These are phyloP conservation scores for Millerozyma miso DNA, from an alignment of 805 yeast species.

Conservation along the genomic window DNA sequence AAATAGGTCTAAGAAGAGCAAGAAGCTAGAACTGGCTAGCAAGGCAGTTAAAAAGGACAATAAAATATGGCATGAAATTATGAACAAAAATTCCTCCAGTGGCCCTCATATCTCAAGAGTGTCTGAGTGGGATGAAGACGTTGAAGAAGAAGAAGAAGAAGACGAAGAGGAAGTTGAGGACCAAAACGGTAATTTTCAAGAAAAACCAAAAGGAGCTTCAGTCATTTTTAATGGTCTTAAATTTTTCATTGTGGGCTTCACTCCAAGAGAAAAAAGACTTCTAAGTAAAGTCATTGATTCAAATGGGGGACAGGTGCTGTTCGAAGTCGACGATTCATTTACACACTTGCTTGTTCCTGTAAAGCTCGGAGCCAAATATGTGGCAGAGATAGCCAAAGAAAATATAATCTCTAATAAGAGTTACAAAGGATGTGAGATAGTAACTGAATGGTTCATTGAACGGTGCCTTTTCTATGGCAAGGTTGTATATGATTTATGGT, in stretches of 20 bases:
- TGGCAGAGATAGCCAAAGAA: not conserved
- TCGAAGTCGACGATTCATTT: constrained; percentile 17
- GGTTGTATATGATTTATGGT: constrained; percentile 58
- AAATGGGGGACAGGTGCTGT: constrained; percentile 30
- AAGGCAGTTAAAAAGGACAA: constrained; percentile 16
- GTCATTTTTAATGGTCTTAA: constrained; percentile 37
- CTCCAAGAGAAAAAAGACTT: constrained; percentile 29
- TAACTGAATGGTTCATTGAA: constrained; percentile 82
- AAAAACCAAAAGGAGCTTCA: constrained; percentile 5
- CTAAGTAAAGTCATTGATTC: constrained; percentile 41
- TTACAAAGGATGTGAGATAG: constrained; percentile 21
- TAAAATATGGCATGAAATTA: constrained; percentile 43
- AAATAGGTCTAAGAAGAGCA: constrained; percentile 6
- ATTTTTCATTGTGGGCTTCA: constrained; percentile 44
- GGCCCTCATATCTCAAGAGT: constrained; percentile 11
- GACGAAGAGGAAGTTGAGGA: not conserved
- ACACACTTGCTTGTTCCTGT: constrained; percentile 33
- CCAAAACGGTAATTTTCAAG: constrained; percentile 11
- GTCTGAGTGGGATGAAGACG: constrained; percentile 24
- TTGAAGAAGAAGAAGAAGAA: constrained; percentile 11
- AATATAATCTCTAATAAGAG: not conserved
- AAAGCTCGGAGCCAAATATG: constrained; percentile 19
- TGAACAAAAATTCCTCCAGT: constrained; percentile 22
- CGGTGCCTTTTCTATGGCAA: constrained; percentile 58
- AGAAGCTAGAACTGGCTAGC: not conserved